Conservation (phyloP, 106 monocot genomes). For the Dendrobium nobile region DNA sequence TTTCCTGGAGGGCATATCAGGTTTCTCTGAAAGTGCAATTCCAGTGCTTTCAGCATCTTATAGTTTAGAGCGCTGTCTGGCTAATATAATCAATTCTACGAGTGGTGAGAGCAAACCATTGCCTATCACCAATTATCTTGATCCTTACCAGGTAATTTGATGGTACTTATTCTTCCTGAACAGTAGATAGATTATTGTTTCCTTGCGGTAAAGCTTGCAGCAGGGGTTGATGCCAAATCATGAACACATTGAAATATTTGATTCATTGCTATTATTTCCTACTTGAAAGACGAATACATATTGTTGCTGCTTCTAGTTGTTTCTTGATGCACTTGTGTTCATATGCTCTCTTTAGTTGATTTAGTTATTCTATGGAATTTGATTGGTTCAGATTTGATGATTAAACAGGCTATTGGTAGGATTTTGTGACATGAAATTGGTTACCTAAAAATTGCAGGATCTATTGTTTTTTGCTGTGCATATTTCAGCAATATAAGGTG, state of each 20-base stretch:
- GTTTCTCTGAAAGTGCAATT: conserved; percentile 31
- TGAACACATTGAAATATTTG: not conserved
- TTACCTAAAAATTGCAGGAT: not conserved
- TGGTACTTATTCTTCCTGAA: not conserved
- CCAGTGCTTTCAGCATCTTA: conserved; percentile 50
- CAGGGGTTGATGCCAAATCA: not conserved
- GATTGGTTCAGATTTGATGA: not conserved
- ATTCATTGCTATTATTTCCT: not conserved
- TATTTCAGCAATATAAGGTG: not conserved
- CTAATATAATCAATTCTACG: conserved; percentile 20
- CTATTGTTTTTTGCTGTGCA: not conserved
- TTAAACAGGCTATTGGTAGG: not conserved
- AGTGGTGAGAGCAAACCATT: conserved; percentile 17
- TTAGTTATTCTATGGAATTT: not conserved
- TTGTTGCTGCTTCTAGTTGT: conserved; percentile 3
- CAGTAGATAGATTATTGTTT: not conserved
- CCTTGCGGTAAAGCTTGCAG: not conserved
- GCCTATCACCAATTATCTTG: conserved; percentile 16
- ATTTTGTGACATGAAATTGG: not conserved
- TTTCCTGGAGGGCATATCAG: conserved; percentile 39
- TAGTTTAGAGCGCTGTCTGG: conserved; percentile 48
- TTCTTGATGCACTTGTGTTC: not conserved
- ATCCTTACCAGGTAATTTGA: conserved; percentile 47
- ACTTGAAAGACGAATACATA: not conserved
- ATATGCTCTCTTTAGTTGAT: not conserved